Percentiles rank a stretch among this genome's conserved stretches.
Evolutionary conservation across 129 eudicot species (phyloP).

Genomic region (Arctium lappa): DNA sequence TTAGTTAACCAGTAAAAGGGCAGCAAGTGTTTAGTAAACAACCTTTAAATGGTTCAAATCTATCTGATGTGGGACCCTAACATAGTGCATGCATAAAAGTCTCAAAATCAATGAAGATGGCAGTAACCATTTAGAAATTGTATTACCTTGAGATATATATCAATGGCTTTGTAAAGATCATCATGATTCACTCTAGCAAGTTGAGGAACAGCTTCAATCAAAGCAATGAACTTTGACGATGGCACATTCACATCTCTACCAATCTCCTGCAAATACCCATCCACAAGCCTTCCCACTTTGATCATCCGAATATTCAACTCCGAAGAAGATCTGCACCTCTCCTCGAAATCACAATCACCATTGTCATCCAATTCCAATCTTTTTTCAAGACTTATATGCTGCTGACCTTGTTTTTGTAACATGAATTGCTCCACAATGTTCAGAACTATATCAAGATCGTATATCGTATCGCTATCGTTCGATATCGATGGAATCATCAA

Average conservation of each 20-base stretch:
- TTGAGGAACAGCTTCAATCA: slow-evolving; percentile 65
- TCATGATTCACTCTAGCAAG: slow-evolving; percentile 76
- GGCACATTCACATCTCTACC: slow-evolving; percentile 59
- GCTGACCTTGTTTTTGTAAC: slow-evolving; percentile 53
- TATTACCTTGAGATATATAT: slow-evolving; percentile 84
- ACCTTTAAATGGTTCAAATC: neutral
- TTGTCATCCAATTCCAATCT: slow-evolving; percentile 44
- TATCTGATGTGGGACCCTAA: neutral
- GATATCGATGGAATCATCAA: slow-evolving; percentile 55
- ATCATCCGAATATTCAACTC: slow-evolving; percentile 53
- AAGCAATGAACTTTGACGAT: slow-evolving; percentile 55
- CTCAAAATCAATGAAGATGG: neutral
- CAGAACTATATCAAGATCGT: slow-evolving; percentile 64
- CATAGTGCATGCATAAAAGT: neutral
- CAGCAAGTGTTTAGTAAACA: neutral
- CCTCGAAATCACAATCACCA: slow-evolving; percentile 44
- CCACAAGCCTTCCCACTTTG: slow-evolving; percentile 80
- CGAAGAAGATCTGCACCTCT: slow-evolving; percentile 55
- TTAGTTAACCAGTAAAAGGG: neutral
- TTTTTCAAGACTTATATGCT: slow-evolving; percentile 59
- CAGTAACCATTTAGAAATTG: neutral
- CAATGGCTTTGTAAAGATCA: slow-evolving; percentile 92
- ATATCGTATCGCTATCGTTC: slow-evolving; percentile 31
- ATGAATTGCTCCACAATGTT: slow-evolving; percentile 72
- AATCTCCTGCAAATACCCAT: slow-evolving; percentile 73